phyloP scores from a whole-genome alignment of 805 yeast genomes.

The Nakazawaea wyomingensis region DNA sequence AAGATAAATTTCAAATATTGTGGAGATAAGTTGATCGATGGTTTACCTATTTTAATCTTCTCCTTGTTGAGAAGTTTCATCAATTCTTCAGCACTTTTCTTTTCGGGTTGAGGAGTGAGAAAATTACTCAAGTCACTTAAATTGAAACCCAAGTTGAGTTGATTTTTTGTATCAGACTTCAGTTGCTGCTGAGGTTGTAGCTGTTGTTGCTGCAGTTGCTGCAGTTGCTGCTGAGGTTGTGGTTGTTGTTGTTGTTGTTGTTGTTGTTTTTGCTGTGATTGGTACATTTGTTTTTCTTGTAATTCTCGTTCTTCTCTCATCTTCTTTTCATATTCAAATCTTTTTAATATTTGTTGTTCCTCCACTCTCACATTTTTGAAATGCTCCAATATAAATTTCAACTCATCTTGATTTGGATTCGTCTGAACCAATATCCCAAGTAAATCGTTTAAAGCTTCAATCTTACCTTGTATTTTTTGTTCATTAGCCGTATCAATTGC shows the following conservation, averaged over 20 bases:
- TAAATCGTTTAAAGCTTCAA: conserved; percentile 40
- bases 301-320: conserved; percentile 6
- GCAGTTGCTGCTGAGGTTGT: conserved; percentile 17
- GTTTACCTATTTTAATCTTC: neutral
- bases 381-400: conserved; percentile 27
- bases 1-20: conserved; percentile 6
- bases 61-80: neutral
- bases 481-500: conserved; percentile 28
- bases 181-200: conserved; percentile 8
- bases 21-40: neutral
- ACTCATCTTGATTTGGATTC: conserved; percentile 23
- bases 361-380: conserved; percentile 27
- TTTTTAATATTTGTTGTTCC: conserved; percentile 24
- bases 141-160: conserved; percentile 9
- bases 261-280: conserved; percentile 16
- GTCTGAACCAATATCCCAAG: conserved; percentile 29
- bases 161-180: conserved; percentile 3
- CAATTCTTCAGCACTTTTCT: conserved; percentile 3
- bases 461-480: conserved; percentile 36
- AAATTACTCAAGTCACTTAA: conserved; percentile 7
- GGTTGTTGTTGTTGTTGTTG: conserved; percentile 12
- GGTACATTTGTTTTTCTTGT: conserved; percentile 23
- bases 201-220: conserved; percentile 13
- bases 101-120: conserved; percentile 3
- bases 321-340: conserved; percentile 17